Evolutionary conservation across 2,329 filamentous ascomycete genomes (phyloP), one percentile per base, ranked within the genome.

Genomic region (Fusarium beomiforme): DNA sequence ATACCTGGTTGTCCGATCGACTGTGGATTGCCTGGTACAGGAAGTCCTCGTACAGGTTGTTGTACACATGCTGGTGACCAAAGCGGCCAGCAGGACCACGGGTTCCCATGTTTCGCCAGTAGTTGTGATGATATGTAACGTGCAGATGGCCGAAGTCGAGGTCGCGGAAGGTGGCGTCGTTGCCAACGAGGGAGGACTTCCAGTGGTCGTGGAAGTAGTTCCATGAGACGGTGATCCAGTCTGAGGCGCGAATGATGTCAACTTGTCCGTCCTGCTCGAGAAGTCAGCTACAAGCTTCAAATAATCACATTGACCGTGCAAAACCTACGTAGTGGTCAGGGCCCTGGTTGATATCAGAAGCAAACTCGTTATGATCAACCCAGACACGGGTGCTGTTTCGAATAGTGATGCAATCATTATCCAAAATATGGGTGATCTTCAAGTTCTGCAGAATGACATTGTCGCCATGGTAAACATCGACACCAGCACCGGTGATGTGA

Each of bases 191-290:
- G 4, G 83, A 84, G 3, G 81, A 81, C 70, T 84, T 86, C 81
- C 82, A 85, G 76, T 85, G 82, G 67, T 85, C 81, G 65, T 85
- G 84, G 79, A 85, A 84, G 70, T 84, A 85, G 76, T 85, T 85
- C 81, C 83, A 84, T 0, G 81, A 84, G 5, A 85, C 77, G 1
- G 84, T 86, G 62, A 85, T 77, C 76, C 78, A 85, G 76, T 85
- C 83, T 0, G 81, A 81, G 6, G 78, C 83, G 6, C 81, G 81
- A 49, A 83, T 81, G 39, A 85, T 83, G 46, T 85, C 84, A 33
- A 84, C 75, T 75, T 84, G 83, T 12, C 84, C 84, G 54, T 85
- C 83, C 78, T 82, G 2, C 5, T 1, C 0, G 5, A 3, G 5
- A 7, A 2, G 3, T 72, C 17, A 64, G 46, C 14, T 13, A n/a